These are phyloP conservation scores for Dothistroma pini DNA, from an alignment of 2,329 filamentous ascomycete genomes.

Conservation along the genomic window DNA sequence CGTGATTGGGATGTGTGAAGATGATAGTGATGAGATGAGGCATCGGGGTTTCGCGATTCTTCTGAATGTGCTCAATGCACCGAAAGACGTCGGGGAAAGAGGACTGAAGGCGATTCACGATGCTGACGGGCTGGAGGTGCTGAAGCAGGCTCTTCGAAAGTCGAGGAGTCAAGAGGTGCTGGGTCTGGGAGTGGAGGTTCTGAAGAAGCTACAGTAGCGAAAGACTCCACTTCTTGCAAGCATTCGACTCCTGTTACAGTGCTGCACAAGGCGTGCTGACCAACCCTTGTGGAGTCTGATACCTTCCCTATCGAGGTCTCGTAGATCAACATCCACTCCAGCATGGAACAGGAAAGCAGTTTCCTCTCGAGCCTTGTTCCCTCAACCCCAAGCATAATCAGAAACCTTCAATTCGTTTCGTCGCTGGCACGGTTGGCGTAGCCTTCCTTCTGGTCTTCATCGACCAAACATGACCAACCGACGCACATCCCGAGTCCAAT, in stretches of 20 bases:
- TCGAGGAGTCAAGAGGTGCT: conserved; percentile 67
- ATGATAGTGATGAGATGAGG: conserved; percentile 62
- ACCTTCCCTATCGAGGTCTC: not conserved
- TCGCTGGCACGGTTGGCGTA: no score
- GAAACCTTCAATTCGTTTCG: no score
- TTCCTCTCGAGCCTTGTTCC: no score
- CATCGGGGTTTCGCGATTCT: conserved; percentile 65
- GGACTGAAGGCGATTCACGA: conserved; percentile 58
- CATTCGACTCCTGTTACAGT: not conserved
- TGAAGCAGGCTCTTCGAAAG: conserved; percentile 68
- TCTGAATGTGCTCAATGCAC: conserved; percentile 64
- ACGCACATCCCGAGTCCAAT: not conserved
- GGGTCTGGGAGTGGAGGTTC: conserved; percentile 6
- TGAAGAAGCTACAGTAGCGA: conserved; percentile 11
- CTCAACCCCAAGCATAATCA: no score
- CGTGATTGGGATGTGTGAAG: conserved; percentile 75
- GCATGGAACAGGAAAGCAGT: no score
- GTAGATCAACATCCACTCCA: not conserved
- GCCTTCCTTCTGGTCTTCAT: no score
- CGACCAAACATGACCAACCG: not conserved
- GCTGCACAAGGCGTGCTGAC: not conserved
- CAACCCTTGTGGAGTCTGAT: not conserved
- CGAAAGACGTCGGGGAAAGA: conserved; percentile 61
- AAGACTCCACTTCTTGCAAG: not conserved
- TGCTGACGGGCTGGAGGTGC: conserved; percentile 60